Conservation (phyloP, 371 early-diverging fungal species). For the Dichotomocladium elegans region DNA sequence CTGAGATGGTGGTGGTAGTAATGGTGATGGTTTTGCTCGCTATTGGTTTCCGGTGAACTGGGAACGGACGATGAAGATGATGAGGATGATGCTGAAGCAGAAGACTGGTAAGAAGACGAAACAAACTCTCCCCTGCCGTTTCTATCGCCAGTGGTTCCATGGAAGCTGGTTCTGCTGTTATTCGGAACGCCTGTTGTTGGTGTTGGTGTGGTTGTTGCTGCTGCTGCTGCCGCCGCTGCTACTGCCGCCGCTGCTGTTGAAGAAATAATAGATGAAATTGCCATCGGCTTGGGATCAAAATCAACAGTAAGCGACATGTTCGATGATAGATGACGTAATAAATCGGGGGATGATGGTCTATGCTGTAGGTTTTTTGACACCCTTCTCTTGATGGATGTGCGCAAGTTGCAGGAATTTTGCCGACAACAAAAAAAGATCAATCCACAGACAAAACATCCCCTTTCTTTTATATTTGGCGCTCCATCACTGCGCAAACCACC, state of each 20-base stretch:
- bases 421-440: too few relatives aligned
- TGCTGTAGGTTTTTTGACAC: too few relatives aligned
- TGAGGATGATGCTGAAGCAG: conserved; percentile 7
- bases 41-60: conserved; percentile 3
- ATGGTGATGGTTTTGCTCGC: neutral
- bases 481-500: too few relatives aligned
- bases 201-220: too few relatives aligned
- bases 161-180: neutral
- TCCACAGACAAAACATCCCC: too few relatives aligned
- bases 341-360: too few relatives aligned
- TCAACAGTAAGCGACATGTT: neutral
- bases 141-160: neutral
- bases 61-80: conserved; percentile 6
- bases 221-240: conserved; percentile 8
- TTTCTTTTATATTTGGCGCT: too few relatives aligned
- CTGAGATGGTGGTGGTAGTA: neutral
- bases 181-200: neutral
- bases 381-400: too few relatives aligned
- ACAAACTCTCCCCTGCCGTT: too few relatives aligned
- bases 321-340: neutral
- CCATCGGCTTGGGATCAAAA: conserved; percentile 28
- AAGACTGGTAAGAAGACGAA: neutral
- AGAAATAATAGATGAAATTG: conserved; percentile 36
- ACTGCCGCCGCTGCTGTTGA: neutral
- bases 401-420: too few relatives aligned